A percentile compares a stretch with the other conserved stretches of the same genome.
These are phyloP conservation scores for Saturnispora serradocipensis DNA, from an alignment of 805 yeast species.

Conservation along the genomic window DNA sequence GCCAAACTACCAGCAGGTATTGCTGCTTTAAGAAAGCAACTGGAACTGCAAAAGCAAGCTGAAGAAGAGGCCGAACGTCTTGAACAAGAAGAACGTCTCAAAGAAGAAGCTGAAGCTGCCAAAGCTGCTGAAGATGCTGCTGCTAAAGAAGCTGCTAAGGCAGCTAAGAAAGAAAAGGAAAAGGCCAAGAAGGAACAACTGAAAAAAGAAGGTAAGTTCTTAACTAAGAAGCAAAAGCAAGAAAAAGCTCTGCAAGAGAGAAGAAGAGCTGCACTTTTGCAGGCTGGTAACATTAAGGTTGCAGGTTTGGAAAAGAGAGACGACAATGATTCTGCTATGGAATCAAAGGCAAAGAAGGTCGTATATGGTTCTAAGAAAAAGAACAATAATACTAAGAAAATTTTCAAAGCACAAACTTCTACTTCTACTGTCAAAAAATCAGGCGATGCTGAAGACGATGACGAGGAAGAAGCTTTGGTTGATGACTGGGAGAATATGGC, in stretches of 20 bases:
- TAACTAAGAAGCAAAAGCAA: slow-evolving; percentile 92
- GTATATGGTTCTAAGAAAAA: slow-evolving; percentile 70
- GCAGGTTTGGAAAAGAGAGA: slow-evolving; percentile 45
- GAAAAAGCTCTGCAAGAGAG: slow-evolving; percentile 79
- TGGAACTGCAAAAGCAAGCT: slow-evolving; percentile 77
- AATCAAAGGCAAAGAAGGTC: slow-evolving; percentile 35
- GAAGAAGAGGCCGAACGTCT: slow-evolving; percentile 74
- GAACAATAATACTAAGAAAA: slow-evolving; percentile 27
- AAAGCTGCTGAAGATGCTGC: slow-evolving; percentile 53
- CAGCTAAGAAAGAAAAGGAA: slow-evolving; percentile 78
- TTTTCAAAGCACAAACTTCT: slow-evolving; percentile 15
- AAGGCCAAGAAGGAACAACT: slow-evolving; percentile 80
- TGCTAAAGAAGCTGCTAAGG: slow-evolving; percentile 48
- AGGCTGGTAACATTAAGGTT: slow-evolving; percentile 61
- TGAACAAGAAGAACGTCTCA: slow-evolving; percentile 57
- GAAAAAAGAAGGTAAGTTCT: slow-evolving; percentile 89
- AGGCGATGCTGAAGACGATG: slow-evolving; percentile 33
- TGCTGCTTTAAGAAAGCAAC: slow-evolving; percentile 83
- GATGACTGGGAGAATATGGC: slow-evolving; percentile 86
- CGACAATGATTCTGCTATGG: slow-evolving; percentile 16
- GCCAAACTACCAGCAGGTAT: slow-evolving; percentile 86
- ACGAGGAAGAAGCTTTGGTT: slow-evolving; percentile 35
- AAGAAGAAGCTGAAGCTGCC: slow-evolving; percentile 42
- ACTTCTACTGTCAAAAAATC: slow-evolving; percentile 8
- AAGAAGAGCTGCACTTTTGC: slow-evolving; percentile 78